phyloP scores from a whole-genome alignment of 2,329 filamentous ascomycete species.

The Malbranchea zuffiana region DNA sequence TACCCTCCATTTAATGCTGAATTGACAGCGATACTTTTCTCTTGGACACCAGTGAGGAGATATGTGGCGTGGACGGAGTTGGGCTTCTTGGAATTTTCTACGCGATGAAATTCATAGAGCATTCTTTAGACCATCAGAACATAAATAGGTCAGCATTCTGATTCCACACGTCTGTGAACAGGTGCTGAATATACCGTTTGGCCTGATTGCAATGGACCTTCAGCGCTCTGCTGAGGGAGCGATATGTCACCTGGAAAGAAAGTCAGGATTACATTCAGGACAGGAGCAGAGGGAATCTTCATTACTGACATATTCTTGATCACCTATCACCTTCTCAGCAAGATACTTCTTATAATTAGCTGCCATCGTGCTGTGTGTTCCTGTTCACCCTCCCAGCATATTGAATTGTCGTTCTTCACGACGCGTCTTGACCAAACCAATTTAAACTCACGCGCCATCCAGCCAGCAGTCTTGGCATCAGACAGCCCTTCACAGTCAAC shows the following conservation, averaged over 20 bases:
- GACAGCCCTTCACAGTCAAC: background rate
- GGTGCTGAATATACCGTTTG: conserved; percentile 57
- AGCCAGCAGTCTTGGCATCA: conserved; percentile 9
- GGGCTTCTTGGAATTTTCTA: conserved; percentile 63
- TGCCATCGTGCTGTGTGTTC: conserved; percentile 24
- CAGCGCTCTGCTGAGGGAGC: conserved; percentile 67
- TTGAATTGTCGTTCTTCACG: conserved; percentile 5
- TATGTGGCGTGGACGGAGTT: conserved; percentile 85
- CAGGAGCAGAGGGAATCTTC: background rate
- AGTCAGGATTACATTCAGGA: conserved; percentile 11
- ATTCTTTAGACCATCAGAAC: conserved; percentile 52
- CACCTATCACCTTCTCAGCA: conserved; percentile 63
- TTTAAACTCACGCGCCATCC: conserved; percentile 4
- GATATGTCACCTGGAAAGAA: conserved; percentile 64
- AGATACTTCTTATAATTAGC: conserved; percentile 59
- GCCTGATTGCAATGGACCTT: conserved; percentile 77
- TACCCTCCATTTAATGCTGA: conserved; percentile 29
- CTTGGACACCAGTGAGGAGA: conserved; percentile 62
- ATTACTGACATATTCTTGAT: conserved; percentile 56
- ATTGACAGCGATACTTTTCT: conserved; percentile 25
- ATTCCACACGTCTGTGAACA: conserved; percentile 12
- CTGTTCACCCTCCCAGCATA: background rate
- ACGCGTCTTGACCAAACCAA: conserved; percentile 25
- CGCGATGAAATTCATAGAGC: conserved; percentile 72
- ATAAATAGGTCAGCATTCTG: conserved; percentile 14